These are phyloP conservation scores for Pseudocercospora vitis DNA, from an alignment of 2,329 filamentous ascomycete genomes.

Conservation along the genomic window DNA sequence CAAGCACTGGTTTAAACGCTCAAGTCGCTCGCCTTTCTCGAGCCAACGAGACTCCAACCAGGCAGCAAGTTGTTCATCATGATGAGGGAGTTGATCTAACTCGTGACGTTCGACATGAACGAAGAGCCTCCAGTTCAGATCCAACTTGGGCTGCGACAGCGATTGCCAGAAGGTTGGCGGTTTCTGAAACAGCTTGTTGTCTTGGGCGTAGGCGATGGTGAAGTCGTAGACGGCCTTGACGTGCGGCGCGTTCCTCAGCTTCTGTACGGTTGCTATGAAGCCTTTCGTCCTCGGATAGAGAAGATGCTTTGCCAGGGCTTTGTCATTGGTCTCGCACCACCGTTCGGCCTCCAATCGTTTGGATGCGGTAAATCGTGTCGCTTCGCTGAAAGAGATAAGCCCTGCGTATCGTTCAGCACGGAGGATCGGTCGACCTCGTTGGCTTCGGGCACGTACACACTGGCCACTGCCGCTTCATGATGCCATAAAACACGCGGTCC, in stretches of 20 bases:
- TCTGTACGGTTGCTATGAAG: conserved; percentile 60
- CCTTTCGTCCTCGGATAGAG: conserved; percentile 62
- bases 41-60: conserved; percentile 42
- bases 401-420: conserved; percentile 41
- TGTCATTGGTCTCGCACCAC: conserved; percentile 55
- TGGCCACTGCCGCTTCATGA: conserved; percentile 55
- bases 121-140: conserved; percentile 34
- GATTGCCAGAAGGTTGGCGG: conserved; percentile 39
- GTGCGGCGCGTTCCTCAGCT: conserved; percentile 44
- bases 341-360: conserved; percentile 54
- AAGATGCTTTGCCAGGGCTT: conserved; percentile 56
- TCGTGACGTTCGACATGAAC: conserved; percentile 38
- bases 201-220: conserved; percentile 41
- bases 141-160: conserved; percentile 30
- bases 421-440: not conserved
- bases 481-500: conserved; percentile 57
- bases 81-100: conserved; percentile 32
- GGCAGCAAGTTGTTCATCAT: conserved; percentile 33
- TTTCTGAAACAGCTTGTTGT: conserved; percentile 31
- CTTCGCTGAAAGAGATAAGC: conserved; percentile 66
- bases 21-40: conserved; percentile 39
- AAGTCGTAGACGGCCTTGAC: conserved; percentile 42
- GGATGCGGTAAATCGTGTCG: conserved; percentile 57
- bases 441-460: conserved; percentile 52
- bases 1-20: conserved; percentile 25